Base-by-base conservation (phyloP, 352 stramenopile genomes). In the Phytophthora citrophthora region DNA sequence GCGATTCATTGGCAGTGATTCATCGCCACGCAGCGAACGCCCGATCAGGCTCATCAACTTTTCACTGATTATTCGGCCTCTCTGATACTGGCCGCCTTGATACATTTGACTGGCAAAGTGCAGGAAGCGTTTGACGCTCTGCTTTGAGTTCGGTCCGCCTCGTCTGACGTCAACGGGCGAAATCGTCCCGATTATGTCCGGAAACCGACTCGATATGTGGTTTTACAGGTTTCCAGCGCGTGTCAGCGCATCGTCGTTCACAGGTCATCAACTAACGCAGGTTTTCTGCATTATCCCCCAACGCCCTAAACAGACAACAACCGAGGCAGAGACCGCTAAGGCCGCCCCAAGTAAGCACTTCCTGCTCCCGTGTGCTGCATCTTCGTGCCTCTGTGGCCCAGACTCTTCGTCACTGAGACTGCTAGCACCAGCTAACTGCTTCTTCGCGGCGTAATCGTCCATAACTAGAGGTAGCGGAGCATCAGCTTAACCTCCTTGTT, bases 201-300 rank as follows among this genome's bases (percentile, higher is more conserved):
- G 48, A 72, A 72, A 75, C 68, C 57, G 68, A 76, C 68, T 76
- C 32, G 62, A 76, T 66, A 77, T 68, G 1, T 0, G 3, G 44
- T 72, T 18, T 15, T 2, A 13, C 27, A 68, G 59, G 50, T 26
- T 54, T 54, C 45, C 15, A 11, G n/a, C 29, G n/a, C 23, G n/a
- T 23, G 1, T 41, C 10, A 38, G 43, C 10, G 9, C 24, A 60
- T 48, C 6, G 20, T 6, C 13, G 48, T 15, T 0, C 5, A 11
- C 9, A 18, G 32, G 1, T 12, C 32, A 64, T 57, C 1, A 24
- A 3, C 13, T 70, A 0, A 38, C 34, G 24, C 54, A 46, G 54
- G 31, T 36, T 46, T 61, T 63, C n/a, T 11, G 49, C 59, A 61
- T 72, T 54, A 65, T 61, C 52, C 29, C 40, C 32, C 40, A 23